Base-by-base conservation (phyloP, 805 yeast genomes). In the Wickerhamomyces strasburgensis region DNA sequence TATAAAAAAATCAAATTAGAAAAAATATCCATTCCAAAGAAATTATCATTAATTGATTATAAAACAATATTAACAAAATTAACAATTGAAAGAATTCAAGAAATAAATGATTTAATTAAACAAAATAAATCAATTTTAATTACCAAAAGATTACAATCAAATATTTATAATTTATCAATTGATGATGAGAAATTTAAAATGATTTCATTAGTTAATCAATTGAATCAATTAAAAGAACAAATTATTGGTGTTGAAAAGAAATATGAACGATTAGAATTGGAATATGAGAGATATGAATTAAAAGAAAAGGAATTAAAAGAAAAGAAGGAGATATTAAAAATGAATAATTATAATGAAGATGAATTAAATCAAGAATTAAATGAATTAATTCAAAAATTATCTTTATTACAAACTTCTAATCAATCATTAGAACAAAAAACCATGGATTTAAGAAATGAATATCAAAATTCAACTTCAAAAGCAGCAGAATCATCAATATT, bases 401-500 rank as follows among this genome's bases (percentile, higher is more conserved):
- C 32, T 11, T 48, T 47, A 25, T 38, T 43, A 9, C 40, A 19
- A 8, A 18, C 8, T 4, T 18, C 34, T 17, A 33, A 28, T 15
- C 6, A 14, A 3, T 38, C 31, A 17, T 15, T 31, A 31, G n/a
- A 21, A 6, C 26, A n/a, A 2, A 30, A 39, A 25, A 37, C 32
- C 11, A 38, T 34, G 13, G 18, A 21, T 1, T 45, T 69, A 19
- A 54, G 81, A 40, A 27, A 42, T 2, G 38, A 55, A n/a, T 75
- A 75, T 45, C 80, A 74, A 50, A 33, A 40, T 5, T 51, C 51
- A 6, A 73, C 80, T 0, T 60, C 74, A 1, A 35, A 44, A n/a
- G 78, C 79, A 4, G 75, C 75, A 1, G 72, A 67, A 27, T 41
- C 56, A 31, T 63, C 75, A 1, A 48, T 53, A 4, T 21, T 28